Evolutionary conservation across 345 rosid genomes (phyloP).

Genomic region (Sonneratia alba): DNA sequence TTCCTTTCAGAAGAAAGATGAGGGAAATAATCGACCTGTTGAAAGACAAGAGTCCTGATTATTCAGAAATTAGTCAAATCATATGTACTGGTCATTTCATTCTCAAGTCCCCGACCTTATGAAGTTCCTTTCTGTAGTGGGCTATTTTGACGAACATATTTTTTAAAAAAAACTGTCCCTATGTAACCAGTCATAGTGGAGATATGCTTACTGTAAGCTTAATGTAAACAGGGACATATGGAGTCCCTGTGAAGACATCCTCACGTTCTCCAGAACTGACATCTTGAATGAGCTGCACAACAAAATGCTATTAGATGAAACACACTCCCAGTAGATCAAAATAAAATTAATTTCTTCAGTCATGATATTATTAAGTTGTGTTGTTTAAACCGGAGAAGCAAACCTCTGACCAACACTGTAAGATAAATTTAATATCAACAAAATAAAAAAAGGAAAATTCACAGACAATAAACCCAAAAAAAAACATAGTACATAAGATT

Average conservation of each 20-base stretch:
- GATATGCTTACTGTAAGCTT: slow-evolving; percentile 63
- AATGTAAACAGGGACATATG: slow-evolving; percentile 68
- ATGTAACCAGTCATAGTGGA: background rate
- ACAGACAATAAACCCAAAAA: background rate
- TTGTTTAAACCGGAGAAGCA: background rate
- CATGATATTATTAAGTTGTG: too few relatives aligned
- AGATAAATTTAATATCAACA: too few relatives aligned
- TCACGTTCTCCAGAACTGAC: slow-evolving; percentile 50
- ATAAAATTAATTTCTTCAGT: background rate
- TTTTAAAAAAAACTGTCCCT: too few relatives aligned
- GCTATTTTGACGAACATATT: too few relatives aligned
- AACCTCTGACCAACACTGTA: background rate
- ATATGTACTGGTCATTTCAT: too few relatives aligned
- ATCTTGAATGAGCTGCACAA: slow-evolving; percentile 72
- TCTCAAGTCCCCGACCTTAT: too few relatives aligned
- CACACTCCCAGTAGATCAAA: background rate
- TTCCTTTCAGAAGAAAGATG: too few relatives aligned
- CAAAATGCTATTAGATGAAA: slow-evolving; percentile 10
- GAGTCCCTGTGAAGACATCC: slow-evolving; percentile 41
- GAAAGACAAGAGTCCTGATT: too few relatives aligned
- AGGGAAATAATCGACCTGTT: too few relatives aligned
- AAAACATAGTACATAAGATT: background rate
- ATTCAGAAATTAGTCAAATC: too few relatives aligned
- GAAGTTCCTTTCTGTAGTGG: too few relatives aligned
- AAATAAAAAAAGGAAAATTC: background rate